Conservation (phyloP, 441 rosid species). For the Theobroma grandiflorum region DNA sequence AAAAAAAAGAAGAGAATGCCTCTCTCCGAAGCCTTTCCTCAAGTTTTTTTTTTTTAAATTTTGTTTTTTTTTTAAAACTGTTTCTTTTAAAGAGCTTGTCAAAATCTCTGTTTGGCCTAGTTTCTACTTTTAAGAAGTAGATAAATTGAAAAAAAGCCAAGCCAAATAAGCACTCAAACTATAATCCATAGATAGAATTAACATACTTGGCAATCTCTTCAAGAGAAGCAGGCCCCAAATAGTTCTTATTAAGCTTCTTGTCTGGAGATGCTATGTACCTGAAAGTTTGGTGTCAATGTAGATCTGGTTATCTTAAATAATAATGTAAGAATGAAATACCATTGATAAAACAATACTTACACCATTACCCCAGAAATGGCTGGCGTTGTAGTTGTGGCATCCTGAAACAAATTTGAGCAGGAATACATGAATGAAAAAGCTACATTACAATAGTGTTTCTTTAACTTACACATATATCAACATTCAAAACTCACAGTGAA, state of each 20-base stretch:
- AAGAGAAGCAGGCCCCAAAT: conserved; percentile 59
- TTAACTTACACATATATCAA: conserved; percentile 3
- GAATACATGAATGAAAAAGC: conserved; percentile 19
- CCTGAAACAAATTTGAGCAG: conserved; percentile 57
- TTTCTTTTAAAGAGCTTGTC: too few species aligned
- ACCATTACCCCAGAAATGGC: conserved; percentile 85
- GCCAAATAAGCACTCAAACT: not conserved
- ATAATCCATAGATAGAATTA: not conserved
- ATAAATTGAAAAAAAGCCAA: not conserved
- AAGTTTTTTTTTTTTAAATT: too few species aligned
- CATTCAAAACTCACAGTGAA: conserved; percentile 69
- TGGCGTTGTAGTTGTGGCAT: conserved; percentile 60
- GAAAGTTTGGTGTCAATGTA: conserved; percentile 24
- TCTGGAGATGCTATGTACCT: conserved; percentile 87
- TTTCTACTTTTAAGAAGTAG: too few species aligned
- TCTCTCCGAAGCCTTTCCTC: too few species aligned
- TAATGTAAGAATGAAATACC: conserved; percentile 3
- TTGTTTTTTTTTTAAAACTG: too few species aligned
- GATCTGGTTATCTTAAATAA: conserved; percentile 17
- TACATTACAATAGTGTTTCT: conserved; percentile 1
- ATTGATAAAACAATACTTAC: conserved; percentile 51
- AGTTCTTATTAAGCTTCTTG: conserved; percentile 71
- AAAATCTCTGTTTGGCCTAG: too few species aligned
- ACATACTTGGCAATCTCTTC: conserved; percentile 30
- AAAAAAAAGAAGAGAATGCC: too few species aligned